Conservation (phyloP, 2,329 filamentous ascomycete genomes). For the Penicillium oxalicum region DNA sequence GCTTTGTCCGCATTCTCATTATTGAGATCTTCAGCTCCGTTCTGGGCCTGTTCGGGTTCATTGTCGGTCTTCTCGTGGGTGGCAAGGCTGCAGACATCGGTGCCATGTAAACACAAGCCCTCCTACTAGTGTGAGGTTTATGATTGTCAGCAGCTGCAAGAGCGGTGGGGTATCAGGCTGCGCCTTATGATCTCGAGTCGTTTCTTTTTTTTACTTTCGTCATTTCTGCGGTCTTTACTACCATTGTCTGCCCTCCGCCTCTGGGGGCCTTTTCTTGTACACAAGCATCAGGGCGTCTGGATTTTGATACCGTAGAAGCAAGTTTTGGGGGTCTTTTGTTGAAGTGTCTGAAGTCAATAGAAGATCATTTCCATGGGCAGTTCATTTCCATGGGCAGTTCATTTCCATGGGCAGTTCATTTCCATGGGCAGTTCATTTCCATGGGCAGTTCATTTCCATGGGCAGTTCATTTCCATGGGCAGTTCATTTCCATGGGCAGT, state of each 20-base stretch:
- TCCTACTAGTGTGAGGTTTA: constrained; percentile 11
- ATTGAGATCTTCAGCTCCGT: constrained; percentile 99
- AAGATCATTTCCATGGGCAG: constrained; percentile 15
- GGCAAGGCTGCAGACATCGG: constrained; percentile 73
- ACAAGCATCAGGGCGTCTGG: constrained; percentile 38
- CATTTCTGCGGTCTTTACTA: constrained; percentile 13
- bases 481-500: constrained; percentile 13
- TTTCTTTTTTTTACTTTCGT: constrained; percentile 14
- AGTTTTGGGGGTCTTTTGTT: constrained; percentile 18
- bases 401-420: no score
- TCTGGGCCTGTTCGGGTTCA: constrained; percentile 89
- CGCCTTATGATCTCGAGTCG: constrained; percentile 19
- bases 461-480: no score
- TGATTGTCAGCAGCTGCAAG: constrained; percentile 13
- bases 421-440: no score
- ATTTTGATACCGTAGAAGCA: constrained; percentile 26
- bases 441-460: no score
- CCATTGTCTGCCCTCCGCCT: background rate
- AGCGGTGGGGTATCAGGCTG: background rate
- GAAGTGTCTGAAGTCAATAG: constrained; percentile 24
- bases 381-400: no score
- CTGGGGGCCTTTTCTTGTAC: constrained; percentile 21
- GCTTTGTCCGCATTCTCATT: constrained; percentile 97
- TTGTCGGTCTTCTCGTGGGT: constrained; percentile 83
- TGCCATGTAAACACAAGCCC: constrained; percentile 15